Evolutionary conservation across 305 asterid species (phyloP).

Genomic region (Plantago coronopus): DNA sequence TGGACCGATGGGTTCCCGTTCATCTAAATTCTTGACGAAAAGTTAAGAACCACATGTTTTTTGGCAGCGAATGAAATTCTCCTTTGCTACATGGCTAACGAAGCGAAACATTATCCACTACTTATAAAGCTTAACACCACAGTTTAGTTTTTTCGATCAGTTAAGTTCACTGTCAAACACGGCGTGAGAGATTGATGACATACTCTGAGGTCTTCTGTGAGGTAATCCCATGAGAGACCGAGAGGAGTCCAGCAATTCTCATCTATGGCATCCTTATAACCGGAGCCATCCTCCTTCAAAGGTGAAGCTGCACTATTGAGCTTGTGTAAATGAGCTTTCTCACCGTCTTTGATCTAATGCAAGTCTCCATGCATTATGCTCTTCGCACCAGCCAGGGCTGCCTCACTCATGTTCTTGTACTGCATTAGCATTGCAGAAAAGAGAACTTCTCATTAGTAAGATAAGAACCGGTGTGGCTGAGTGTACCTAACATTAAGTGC

Average conservation of each 20-base stretch:
- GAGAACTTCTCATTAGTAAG: no score
- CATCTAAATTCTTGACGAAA: no score
- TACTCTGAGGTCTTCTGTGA: conserved; percentile 9
- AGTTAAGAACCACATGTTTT: no score
- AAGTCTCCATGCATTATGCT: conserved; percentile 20
- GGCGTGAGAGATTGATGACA: background rate
- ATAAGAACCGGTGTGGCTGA: no score
- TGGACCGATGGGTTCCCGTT: no score
- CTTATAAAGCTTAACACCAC: background rate
- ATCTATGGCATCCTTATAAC: conserved; percentile 27
- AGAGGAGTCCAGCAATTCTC: conserved; percentile 58
- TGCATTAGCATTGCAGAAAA: conserved; percentile 1
- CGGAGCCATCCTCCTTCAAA: conserved; percentile 33
- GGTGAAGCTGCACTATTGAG: conserved; percentile 34
- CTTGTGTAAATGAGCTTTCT: conserved; percentile 32
- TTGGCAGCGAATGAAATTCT: no score
- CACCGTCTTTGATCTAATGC: conserved; percentile 30
- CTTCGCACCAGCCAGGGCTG: conserved; percentile 32
- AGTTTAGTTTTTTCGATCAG: no score
- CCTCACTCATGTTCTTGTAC: conserved; percentile 29
- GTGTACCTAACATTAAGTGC: background rate
- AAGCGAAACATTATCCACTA: background rate
- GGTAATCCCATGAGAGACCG: conserved; percentile 14
- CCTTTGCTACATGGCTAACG: no score
- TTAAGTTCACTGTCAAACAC: no score